Evolutionary conservation across 148 eudicot species (phyloP), one percentile per base, ranked within the genome.

Genomic region (Rhododendron vialii): DNA sequence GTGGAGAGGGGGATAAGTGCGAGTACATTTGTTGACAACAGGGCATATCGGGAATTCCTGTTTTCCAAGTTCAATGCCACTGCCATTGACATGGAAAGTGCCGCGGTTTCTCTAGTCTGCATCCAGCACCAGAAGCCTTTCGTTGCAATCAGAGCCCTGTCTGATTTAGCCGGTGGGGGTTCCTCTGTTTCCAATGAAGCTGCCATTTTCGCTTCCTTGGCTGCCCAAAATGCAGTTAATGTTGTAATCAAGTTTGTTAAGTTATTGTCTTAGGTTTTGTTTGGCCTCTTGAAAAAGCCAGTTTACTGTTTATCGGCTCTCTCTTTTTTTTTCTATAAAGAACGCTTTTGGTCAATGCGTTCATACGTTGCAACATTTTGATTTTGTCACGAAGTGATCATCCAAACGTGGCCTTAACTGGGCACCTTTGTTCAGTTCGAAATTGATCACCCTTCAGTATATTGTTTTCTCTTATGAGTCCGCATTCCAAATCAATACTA

Each of bases 161-260:
- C 95, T 30, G 94, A 94, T 86, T 82, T 93, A 61, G 97, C 97
- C 15, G 95, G 95, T 65, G 95, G 97, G 17, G 94, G 94, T 84
- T 89, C 92, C 10, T 82, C 91, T 12, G 33, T 83, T 9, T 91
- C 95, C 63, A 94, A 91, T 59, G 96, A 94, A 85, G 95, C 95
- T n/a, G 89, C 80, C 81, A 83, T 59, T 17, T 92, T 93, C 82
- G 76, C 88, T 6, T 84, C 95, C 2, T 84, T 94, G 74, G 96
- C 96, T 24, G 91, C 94, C 67, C 86, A 86, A 45, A 94, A 94
- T 86, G 84, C 93, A 18, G 90, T 91, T 50, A 47, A 78, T 59
- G 92, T 83, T 84, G 80, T 89, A 51, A 41, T 92, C 35, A 83
- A 86, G 73, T 94, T 94, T 86, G 81, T 93, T 9, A 26, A 11